phyloP scores from a whole-genome alignment of 805 yeast genomes.

The Tetrapisispora fleetii region DNA sequence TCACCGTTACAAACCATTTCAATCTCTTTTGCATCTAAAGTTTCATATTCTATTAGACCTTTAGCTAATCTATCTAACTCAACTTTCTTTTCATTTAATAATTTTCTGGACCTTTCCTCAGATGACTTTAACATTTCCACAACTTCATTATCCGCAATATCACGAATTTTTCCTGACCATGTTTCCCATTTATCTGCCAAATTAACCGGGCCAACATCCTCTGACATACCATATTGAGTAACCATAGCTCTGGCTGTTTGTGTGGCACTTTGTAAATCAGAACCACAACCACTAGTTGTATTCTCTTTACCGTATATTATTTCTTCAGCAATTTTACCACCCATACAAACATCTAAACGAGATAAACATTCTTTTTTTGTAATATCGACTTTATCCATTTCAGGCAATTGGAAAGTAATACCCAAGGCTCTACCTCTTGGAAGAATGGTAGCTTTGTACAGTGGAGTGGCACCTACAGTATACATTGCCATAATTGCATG shows the following conservation, averaged over 20 bases:
- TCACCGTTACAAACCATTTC: slow-evolving; percentile 79
- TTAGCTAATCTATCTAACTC: slow-evolving; percentile 85
- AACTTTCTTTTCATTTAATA: slow-evolving; percentile 48
- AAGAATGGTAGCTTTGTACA: slow-evolving; percentile 91
- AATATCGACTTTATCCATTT: slow-evolving; percentile 93
- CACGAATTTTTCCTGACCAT: slow-evolving; percentile 85
- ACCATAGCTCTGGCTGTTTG: slow-evolving; percentile 94
- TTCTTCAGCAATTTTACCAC: slow-evolving; percentile 97
- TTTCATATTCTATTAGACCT: slow-evolving; percentile 91
- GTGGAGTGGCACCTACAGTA: slow-evolving; percentile 87
- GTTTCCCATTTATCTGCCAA: slow-evolving; percentile 86
- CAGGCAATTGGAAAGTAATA: slow-evolving; percentile 94
- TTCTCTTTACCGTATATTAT: slow-evolving; percentile 81
- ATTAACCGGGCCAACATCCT: slow-evolving; percentile 83
- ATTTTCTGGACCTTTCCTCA: slow-evolving; percentile 65
- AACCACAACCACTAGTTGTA: slow-evolving; percentile 91
- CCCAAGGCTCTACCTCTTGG: slow-evolving; percentile 97
- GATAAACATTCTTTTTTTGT: slow-evolving; percentile 86
- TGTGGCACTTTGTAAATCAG: slow-evolving; percentile 85
- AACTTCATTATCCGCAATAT: slow-evolving; percentile 88
- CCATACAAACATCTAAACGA: slow-evolving; percentile 94
- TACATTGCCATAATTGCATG: slow-evolving; percentile 97
- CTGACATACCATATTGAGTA: slow-evolving; percentile 93
- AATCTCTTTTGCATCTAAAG: slow-evolving; percentile 84
- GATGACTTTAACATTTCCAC: slow-evolving; percentile 62